Conservation (phyloP, 495 filamentous ascomycete species). For the Ascodesmis nigricans region DNA sequence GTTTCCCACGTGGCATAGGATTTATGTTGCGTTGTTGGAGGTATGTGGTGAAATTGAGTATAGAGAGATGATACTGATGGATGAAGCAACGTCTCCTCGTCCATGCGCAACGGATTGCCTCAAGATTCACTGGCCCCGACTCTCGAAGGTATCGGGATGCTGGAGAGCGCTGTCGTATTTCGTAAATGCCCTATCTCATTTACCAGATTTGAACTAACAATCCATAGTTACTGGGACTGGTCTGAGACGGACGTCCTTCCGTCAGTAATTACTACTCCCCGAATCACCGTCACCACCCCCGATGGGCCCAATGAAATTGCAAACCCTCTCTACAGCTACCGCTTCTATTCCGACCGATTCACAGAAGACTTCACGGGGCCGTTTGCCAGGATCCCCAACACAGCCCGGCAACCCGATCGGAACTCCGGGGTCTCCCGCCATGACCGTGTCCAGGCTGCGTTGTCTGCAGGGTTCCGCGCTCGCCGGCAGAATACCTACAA, state of each 20-base stretch:
- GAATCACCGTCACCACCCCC: conserved; percentile 5
- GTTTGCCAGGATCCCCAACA: conserved; percentile 5
- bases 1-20: conserved; percentile 50
- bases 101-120: conserved; percentile 10
- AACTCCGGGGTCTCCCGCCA: conserved; percentile 9
- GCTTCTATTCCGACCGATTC: neutral
- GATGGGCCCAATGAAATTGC: conserved; percentile 25
- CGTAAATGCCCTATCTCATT: conserved; percentile 9
- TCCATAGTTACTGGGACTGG: conserved; percentile 19
- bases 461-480: conserved; percentile 11
- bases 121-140: conserved; percentile 11
- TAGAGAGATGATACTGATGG: no score
- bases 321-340: conserved; percentile 41
- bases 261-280: neutral
- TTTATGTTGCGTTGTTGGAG: conserved; percentile 43
- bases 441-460: conserved; percentile 3
- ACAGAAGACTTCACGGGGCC: conserved; percentile 1
- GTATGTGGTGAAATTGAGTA: conserved; percentile 24
- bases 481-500: conserved; percentile 16
- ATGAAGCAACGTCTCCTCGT: conserved; percentile 8
- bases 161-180: conserved; percentile 14
- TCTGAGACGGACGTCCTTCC: conserved; percentile 9
- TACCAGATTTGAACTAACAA: conserved; percentile 2
- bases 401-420: conserved; percentile 9
- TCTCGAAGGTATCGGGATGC: conserved; percentile 13